Conservation (phyloP, 2,329 filamentous ascomycete species). For the Penicillium sp. region DNA sequence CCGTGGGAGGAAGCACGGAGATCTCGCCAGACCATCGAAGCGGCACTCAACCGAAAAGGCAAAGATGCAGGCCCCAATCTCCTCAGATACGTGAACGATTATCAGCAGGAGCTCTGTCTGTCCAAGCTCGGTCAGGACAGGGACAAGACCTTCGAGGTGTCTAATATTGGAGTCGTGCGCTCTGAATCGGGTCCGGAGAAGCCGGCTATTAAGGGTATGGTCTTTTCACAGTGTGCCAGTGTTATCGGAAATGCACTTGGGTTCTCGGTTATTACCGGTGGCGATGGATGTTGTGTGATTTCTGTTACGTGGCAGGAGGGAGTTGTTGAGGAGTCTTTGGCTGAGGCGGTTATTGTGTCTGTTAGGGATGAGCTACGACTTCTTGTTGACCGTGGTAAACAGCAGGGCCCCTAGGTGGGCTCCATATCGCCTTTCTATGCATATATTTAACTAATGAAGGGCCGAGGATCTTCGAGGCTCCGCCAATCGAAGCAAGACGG, state of each 20-base stretch:
- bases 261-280: constrained; percentile 42
- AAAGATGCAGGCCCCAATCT: constrained; percentile 36
- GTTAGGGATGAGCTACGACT: constrained; percentile 15
- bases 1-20: constrained; percentile 34
- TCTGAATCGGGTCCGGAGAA: constrained; percentile 7
- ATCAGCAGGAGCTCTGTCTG: constrained; percentile 34
- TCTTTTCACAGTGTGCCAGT: constrained; percentile 45
- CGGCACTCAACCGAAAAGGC: constrained; percentile 25
- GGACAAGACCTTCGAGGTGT: constrained; percentile 42
- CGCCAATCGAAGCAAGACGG: too few species aligned
- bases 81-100: constrained; percentile 41
- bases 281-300: constrained; percentile 42
- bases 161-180: constrained; percentile 43
- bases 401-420: too few species aligned
- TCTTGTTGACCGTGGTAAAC: background rate
- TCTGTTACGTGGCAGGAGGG: constrained; percentile 42
- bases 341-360: constrained; percentile 19
- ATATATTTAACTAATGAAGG: background rate
- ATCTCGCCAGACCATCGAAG: constrained; percentile 29
- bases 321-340: constrained; percentile 29
- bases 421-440: too few species aligned
- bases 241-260: constrained; percentile 37
- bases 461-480: too few species aligned
- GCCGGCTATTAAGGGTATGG: constrained; percentile 37
- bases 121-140: constrained; percentile 40